These are phyloP conservation scores for Ruellia speciosa DNA, from an alignment of 305 asterid species.

Conservation along the genomic window DNA sequence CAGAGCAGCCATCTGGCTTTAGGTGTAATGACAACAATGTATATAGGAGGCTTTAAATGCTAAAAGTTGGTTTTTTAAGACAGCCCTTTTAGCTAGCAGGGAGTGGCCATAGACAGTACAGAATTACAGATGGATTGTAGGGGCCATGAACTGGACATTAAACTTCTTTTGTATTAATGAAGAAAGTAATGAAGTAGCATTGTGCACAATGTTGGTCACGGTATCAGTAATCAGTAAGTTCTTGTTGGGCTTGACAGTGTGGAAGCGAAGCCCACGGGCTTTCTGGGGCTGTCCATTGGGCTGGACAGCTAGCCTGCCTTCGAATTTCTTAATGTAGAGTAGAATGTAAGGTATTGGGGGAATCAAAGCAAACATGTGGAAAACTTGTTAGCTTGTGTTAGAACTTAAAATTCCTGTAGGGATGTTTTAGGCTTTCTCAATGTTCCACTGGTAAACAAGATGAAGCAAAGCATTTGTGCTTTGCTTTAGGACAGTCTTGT, in stretches of 20 bases:
- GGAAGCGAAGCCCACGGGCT: too few relatives aligned
- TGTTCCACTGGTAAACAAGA: slow-evolving; percentile 11
- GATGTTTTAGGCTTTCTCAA: slow-evolving; percentile 2
- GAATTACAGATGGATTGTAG: neutral
- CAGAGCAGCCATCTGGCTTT: slow-evolving; percentile 1
- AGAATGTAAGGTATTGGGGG: neutral
- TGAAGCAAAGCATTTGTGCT: slow-evolving; percentile 59
- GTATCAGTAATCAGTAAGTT: too few relatives aligned
- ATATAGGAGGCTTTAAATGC: neutral
- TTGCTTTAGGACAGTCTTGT: slow-evolving; percentile 21
- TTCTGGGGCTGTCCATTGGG: neutral
- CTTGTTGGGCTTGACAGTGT: neutral
- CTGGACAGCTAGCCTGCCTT: too few relatives aligned
- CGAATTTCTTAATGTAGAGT: neutral
- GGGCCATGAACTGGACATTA: neutral
- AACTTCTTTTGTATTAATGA: slow-evolving; percentile 1
- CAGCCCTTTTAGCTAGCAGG: neutral
- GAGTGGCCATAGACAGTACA: neutral
- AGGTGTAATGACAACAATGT: slow-evolving; percentile 2
- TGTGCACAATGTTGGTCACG: neutral
- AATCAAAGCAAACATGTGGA: neutral
- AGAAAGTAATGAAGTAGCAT: neutral
- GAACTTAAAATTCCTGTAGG: slow-evolving; percentile 21
- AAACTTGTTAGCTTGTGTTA: slow-evolving; percentile 9
- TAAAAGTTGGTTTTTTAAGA: neutral